Evolutionary conservation across 2,329 filamentous ascomycete genomes (phyloP), one percentile per base, ranked within the genome.

Genomic region (Fusarium avenaceum): DNA sequence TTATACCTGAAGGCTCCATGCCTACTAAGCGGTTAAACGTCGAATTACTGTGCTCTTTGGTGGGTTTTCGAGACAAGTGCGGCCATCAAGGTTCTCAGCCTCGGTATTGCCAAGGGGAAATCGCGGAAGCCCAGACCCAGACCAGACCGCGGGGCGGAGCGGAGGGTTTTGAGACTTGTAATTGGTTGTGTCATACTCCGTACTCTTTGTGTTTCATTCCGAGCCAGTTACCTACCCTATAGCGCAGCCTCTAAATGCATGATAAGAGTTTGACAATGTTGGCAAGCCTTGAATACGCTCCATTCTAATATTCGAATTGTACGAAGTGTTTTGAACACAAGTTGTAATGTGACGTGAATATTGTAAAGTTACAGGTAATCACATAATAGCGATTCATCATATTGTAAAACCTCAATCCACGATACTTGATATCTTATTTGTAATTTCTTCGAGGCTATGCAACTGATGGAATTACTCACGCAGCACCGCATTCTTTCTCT

Each of bases 61-160:
- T 39, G 44, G 44, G 39, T n/a, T 61, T 8, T 19, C 11, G 55
- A 26, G 24, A 53, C n/a, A 15, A 47, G 58, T 62, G 58, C 56
- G 58, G 58, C 56, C 58, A 62, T 62, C 58, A 62, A 62, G 58
- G 58, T 62, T 62, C 58, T 62, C 56, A 40, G 17, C 38, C 44
- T 38, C 56, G 54, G 54, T 20, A 57, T 26, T 60, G 54, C 57
- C 44, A 32, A 59, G 30, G 10, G 30, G 17, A 19, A 59, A 39
- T 3, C 17, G 20, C 28, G 19, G 30, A 10, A 13, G 28, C 28
- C 26, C 26, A 13, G 11, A 24, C n/a, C 30, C 13, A 39, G 28
- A 7, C 33, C 32, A 39, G 38, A 9, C 33, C 40, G 40, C 40
- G 50, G 39, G 30, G 55, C 43, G 35, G 54, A 4, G 54, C 30